Percentiles rank a stretch among this genome's conserved stretches.
These are phyloP conservation scores for Gossypium stocksii DNA, from an alignment of 345 rosid genomes.

Conservation along the genomic window DNA sequence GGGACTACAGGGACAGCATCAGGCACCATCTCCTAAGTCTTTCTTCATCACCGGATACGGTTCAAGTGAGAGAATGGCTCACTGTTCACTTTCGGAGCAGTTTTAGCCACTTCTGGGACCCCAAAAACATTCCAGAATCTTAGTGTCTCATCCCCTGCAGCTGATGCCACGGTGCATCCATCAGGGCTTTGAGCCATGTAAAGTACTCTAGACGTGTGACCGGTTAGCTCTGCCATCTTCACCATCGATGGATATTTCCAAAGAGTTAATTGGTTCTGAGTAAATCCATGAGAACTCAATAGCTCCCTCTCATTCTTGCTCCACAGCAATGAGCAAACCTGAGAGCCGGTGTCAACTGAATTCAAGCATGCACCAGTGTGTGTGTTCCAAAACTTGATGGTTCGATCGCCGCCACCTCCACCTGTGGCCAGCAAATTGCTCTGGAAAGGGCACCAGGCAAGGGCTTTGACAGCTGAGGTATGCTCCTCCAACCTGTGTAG, in stretches of 20 bases:
- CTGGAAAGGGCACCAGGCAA: constrained; percentile 64
- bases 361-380: constrained; percentile 52
- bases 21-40: background rate
- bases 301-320: constrained; percentile 49
- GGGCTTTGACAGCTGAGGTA: constrained; percentile 55
- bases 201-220: constrained; percentile 50
- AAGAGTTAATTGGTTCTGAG: constrained; percentile 41
- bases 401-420: constrained; percentile 49
- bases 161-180: constrained; percentile 65
- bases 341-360: constrained; percentile 44
- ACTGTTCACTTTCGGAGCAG: constrained; percentile 38
- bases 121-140: constrained; percentile 67
- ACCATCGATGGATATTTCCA: constrained; percentile 57
- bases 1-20: too few relatives aligned
- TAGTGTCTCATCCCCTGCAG: constrained; percentile 60
- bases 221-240: constrained; percentile 44
- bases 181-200: constrained; percentile 60
- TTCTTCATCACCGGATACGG: constrained; percentile 39
- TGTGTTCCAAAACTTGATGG: constrained; percentile 48
- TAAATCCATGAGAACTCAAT: constrained; percentile 51
- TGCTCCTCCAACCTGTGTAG: constrained; percentile 51
- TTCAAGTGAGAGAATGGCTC: constrained; percentile 45
- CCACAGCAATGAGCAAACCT: constrained; percentile 50
- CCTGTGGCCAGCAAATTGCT: constrained; percentile 50
- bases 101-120: constrained; percentile 46